Conservation (phyloP, 495 filamentous ascomycete species). For the Penicillium herquei region DNA sequence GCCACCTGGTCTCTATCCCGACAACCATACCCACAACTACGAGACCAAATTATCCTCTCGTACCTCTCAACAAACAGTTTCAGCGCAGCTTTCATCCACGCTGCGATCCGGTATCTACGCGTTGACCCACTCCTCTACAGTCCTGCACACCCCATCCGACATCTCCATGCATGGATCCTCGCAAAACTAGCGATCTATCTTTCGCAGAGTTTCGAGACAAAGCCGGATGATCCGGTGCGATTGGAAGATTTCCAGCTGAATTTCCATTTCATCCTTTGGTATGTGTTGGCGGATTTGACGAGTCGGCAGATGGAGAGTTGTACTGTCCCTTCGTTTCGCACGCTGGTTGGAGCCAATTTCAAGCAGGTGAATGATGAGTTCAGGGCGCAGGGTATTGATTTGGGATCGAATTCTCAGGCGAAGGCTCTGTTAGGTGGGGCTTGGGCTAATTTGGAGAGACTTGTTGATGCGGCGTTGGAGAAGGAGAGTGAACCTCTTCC, state of each 20-base stretch:
- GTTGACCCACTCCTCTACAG: slow-evolving; percentile 39
- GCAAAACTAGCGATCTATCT: slow-evolving; percentile 38
- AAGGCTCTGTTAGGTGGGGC: slow-evolving; percentile 26
- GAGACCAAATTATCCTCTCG: slow-evolving; percentile 38
- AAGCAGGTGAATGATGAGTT: slow-evolving; percentile 34
- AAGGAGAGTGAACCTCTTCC: slow-evolving; percentile 3
- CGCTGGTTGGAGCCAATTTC: slow-evolving; percentile 30
- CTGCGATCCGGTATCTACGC: slow-evolving; percentile 33
- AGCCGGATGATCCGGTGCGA: slow-evolving; percentile 14
- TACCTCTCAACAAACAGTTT: slow-evolving; percentile 30
- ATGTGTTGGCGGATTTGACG: slow-evolving; percentile 41
- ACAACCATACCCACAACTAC: slow-evolving; percentile 42
- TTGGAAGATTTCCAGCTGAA: slow-evolving; percentile 26
- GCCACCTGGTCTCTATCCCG: slow-evolving; percentile 30
- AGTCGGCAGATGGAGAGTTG: slow-evolving; percentile 33
- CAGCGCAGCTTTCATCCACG: slow-evolving; percentile 36
- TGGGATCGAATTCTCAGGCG: slow-evolving; percentile 15
- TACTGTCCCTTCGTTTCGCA: slow-evolving; percentile 36
- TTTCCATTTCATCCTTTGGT: slow-evolving; percentile 37
- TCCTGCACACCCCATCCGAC: slow-evolving; percentile 41
- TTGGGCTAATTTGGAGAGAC: slow-evolving; percentile 36
- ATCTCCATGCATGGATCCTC: slow-evolving; percentile 43
- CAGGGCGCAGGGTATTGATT: slow-evolving; percentile 29
- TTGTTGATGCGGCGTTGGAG: slow-evolving; percentile 28
- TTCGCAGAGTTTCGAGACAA: slow-evolving; percentile 25